These are phyloP conservation scores for Geotrichum australiense DNA, from an alignment of 1,139 yeast species.

Conservation along the genomic window DNA sequence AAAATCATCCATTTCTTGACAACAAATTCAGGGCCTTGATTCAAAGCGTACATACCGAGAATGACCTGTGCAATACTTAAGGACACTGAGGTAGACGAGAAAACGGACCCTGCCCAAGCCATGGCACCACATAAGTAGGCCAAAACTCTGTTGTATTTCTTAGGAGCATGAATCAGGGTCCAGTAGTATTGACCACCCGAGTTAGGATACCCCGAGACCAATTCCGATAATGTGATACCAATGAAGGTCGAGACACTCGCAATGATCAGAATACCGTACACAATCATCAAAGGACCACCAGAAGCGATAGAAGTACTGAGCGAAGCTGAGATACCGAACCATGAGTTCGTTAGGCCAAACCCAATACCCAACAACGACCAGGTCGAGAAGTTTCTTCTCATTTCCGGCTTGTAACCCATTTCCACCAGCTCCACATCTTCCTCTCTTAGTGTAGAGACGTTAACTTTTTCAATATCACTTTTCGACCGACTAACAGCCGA, in stretches of 20 bases:
- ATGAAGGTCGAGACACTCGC: constrained; percentile 42
- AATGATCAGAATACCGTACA: constrained; percentile 46
- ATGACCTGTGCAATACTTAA: constrained; percentile 44
- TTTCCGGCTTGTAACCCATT: constrained; percentile 32
- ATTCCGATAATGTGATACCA: constrained; percentile 45
- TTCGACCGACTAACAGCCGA: too few species aligned
- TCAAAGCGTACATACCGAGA: constrained; percentile 45
- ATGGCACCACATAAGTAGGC: constrained; percentile 51
- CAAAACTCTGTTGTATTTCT: constrained; percentile 41
- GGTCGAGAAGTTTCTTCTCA: constrained; percentile 46
- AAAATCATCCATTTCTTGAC: constrained; percentile 46
- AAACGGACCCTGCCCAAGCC: constrained; percentile 52
- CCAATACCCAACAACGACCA: constrained; percentile 49
- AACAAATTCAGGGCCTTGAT: constrained; percentile 40
- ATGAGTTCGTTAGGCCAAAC: constrained; percentile 48
- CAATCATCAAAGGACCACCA: constrained; percentile 46
- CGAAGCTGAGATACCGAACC: constrained; percentile 49
- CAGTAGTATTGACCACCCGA: constrained; percentile 60
- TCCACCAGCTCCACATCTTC: constrained; percentile 20
- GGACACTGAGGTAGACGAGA: constrained; percentile 51
- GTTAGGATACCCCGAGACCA: constrained; percentile 47
- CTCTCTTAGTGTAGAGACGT: neutral
- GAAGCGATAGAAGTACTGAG: constrained; percentile 43
- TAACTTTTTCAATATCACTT: constrained; percentile 8
- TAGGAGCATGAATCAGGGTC: constrained; percentile 51